Evolutionary conservation across 495 filamentous ascomycete species (phyloP), one percentile per base, ranked within the genome.

Genomic region (Aspergillus ellipticus): DNA sequence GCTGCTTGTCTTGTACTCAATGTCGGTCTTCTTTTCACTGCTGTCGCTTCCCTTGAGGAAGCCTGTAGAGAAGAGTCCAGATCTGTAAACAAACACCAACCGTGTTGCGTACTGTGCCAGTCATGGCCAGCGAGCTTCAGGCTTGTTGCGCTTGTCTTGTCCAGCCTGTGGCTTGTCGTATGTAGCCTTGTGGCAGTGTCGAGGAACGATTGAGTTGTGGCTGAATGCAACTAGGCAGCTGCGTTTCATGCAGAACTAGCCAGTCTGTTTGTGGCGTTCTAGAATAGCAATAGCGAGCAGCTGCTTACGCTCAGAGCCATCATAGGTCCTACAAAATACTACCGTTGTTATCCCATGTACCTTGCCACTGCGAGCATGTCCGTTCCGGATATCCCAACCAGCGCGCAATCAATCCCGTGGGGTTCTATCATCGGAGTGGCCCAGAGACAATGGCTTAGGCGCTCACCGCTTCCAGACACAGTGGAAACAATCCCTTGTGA

Each of bases 1-100:
- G 37, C 42, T 61, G 35, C 35, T 33, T 46, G 61, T 15, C 57
- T 61, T 51, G 55, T 51, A 35, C 33, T 55, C 46, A 48, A 56
- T 22, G 45, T 55, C 48, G 53, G 61, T 71, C 68, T 74, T 73
- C 74, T 75, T 78, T 78, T 78, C 75, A 76, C 63, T 75, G 59
- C 69, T 67, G 66, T 66, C 54, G 66, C 43, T 52, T 65, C 66
- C 70, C 70, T 57, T 60, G 72, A 59, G 75, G 72, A 74, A 62
- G 75, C 66, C 60, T 71, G 66, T 74, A 61, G 75, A 75, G 75
- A 76, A 78, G 75, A 72, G 74, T 28, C 24, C 24, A 28, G 31
- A 33, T 33, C 10, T 33, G 9, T 33, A 3, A n/a, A n/a, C n/a
- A n/a, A n/a, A n/a, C n/a, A n/a, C n/a, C n/a, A n/a, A n/a, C n/a